Conservation (phyloP, 2,329 filamentous ascomycete genomes). For the Curvularia eragrostidis region DNA sequence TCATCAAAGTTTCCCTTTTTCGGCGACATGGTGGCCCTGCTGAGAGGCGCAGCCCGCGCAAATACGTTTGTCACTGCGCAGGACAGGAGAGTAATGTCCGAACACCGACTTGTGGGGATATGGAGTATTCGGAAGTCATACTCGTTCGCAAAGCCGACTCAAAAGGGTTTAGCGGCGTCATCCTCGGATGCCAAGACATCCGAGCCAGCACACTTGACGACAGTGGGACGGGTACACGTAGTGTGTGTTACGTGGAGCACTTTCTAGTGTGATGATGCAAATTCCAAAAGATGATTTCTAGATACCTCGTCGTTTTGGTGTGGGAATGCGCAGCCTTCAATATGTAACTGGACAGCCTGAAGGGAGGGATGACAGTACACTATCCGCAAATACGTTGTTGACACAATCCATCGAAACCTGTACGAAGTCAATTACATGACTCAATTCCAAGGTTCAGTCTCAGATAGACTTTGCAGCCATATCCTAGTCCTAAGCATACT, state of each 20-base stretch:
- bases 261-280: background rate
- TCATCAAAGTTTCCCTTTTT: background rate
- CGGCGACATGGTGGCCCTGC: background rate
- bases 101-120: conserved; percentile 1
- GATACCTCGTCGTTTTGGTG: background rate
- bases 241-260: background rate
- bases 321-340: background rate
- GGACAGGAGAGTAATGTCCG: background rate
- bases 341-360: background rate
- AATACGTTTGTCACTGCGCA: conserved; percentile 6
- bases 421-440: no score
- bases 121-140: background rate
- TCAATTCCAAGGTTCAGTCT: no score
- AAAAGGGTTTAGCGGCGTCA: conserved; percentile 1
- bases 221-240: background rate
- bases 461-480: background rate
- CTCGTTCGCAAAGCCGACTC: conserved; percentile 5
- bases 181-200: conserved; percentile 10
- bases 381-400: background rate
- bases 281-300: background rate
- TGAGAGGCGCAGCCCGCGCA: conserved; percentile 7
- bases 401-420: background rate
- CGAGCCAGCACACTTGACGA: background rate
- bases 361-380: background rate
- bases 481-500: background rate